phyloP scores from a whole-genome alignment of 331 rosid species.

The Cydonia oblonga region DNA sequence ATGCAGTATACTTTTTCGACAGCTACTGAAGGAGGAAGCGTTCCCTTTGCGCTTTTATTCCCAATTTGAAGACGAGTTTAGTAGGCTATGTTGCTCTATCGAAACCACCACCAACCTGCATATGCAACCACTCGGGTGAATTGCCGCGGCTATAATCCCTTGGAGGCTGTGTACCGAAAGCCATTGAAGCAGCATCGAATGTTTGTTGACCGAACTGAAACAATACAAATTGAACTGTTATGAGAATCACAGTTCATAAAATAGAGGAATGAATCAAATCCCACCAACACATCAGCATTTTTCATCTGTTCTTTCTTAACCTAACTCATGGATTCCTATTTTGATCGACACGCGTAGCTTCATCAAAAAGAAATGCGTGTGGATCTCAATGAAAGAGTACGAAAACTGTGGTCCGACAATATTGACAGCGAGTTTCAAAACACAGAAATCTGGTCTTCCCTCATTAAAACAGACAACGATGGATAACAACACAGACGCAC shows the following conservation, averaged over 20 bases:
- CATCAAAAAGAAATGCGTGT: neutral
- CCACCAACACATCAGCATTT: neutral
- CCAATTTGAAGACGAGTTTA: conserved; percentile 10
- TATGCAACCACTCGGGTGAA: conserved; percentile 86
- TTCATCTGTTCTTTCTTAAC: neutral
- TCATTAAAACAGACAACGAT: neutral
- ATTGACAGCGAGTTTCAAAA: neutral
- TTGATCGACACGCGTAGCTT: neutral
- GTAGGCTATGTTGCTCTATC: conserved; percentile 52
- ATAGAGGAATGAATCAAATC: conserved; percentile 5
- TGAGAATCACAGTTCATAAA: conserved; percentile 5
- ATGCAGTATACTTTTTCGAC: conserved; percentile 29
- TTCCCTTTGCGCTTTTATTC: conserved; percentile 34
- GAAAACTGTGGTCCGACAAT: neutral
- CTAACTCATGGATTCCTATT: neutral
- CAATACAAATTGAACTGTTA: conserved; percentile 18
- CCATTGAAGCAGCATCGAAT: conserved; percentile 45
- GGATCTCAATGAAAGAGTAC: neutral
- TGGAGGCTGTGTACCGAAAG: conserved; percentile 54
- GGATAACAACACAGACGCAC: neutral
- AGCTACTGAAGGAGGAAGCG: conserved; percentile 22
- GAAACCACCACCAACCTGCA: conserved; percentile 87
- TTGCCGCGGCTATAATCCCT: conserved; percentile 67
- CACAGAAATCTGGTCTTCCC: neutral
- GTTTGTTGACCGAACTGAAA: conserved; percentile 66